These are phyloP conservation scores for Pneumocystis oryctolagi DNA, from an alignment of 1,139 yeast genomes.

Conservation along the genomic window DNA sequence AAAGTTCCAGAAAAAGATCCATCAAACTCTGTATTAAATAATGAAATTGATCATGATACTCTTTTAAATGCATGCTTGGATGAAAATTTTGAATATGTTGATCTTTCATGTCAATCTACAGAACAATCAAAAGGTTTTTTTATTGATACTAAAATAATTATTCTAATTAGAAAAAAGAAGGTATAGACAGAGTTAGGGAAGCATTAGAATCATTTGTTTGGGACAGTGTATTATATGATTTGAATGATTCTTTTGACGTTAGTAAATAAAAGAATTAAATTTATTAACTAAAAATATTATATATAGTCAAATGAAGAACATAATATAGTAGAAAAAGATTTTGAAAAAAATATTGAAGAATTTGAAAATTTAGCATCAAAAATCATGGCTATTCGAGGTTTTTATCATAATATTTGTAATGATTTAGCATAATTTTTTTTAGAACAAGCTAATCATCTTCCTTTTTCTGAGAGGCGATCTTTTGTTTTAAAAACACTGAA, in stretches of 20 bases:
- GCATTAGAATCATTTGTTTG: constrained; percentile 9
- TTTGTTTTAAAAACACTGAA: background rate
- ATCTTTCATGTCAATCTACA: constrained; percentile 3
- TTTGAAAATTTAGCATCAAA: background rate
- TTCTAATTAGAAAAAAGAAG: constrained; percentile 1
- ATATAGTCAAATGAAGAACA: background rate
- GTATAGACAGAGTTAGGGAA: constrained; percentile 8
- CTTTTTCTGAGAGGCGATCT: background rate
- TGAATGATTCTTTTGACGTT: background rate
- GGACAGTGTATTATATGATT: constrained; percentile 1
- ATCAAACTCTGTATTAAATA: background rate
- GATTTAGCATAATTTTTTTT: background rate
- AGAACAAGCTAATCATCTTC: background rate
- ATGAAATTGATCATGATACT: background rate
- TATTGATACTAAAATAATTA: background rate
- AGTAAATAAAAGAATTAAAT: background rate
- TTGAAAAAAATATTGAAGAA: background rate
- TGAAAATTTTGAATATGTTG: constrained; percentile 10
- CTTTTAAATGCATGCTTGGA: constrained; percentile 7
- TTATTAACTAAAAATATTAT: background rate
- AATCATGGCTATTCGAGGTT: background rate
- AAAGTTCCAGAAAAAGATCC: background rate
- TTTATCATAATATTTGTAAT: background rate
- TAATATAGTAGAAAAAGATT: background rate
- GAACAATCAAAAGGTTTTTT: constrained; percentile 5